Evolutionary conservation across 495 filamentous ascomycete species (phyloP).

Genomic region (Xylaria acuta): DNA sequence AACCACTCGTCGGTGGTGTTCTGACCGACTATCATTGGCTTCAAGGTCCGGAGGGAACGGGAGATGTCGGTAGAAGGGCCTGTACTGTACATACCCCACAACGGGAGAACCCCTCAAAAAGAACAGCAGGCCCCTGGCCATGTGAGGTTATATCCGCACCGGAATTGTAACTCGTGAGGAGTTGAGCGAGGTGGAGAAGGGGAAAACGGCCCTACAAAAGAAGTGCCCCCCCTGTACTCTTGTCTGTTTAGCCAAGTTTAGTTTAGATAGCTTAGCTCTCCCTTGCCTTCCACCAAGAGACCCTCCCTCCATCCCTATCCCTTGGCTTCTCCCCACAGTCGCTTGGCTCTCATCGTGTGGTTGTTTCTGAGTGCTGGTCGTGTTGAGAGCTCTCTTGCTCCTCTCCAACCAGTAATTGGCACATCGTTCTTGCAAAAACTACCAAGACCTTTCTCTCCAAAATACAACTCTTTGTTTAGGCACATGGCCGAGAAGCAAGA

Average conservation of each 20-base stretch:
- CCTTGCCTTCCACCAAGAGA: conserved; percentile 26
- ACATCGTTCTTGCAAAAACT: conserved; percentile 9
- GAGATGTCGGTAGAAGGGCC: conserved; percentile 32
- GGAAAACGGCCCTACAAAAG: conserved; percentile 29
- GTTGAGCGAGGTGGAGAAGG: conserved; percentile 29
- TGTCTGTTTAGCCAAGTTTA: conserved; percentile 29
- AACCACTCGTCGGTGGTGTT: conserved; percentile 25
- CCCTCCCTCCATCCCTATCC: conserved; percentile 20
- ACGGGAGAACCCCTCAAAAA: conserved; percentile 31
- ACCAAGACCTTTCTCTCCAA: conserved; percentile 21
- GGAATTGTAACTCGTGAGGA: conserved; percentile 26
- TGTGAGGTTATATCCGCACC: conserved; percentile 31
- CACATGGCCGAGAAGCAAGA: conserved; percentile 42
- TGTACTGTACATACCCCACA: conserved; percentile 29
- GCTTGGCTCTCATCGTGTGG: conserved; percentile 25
- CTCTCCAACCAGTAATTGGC: conserved; percentile 13
- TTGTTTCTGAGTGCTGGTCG: conserved; percentile 18
- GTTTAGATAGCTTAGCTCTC: conserved; percentile 31
- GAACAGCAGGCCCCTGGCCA: conserved; percentile 29
- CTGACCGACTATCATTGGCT: conserved; percentile 28
- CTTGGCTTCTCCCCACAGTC: conserved; percentile 26
- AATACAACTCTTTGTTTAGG: conserved; percentile 21
- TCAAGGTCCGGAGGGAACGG: conserved; percentile 27
- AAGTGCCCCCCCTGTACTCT: conserved; percentile 29
- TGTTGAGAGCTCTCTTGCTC: conserved; percentile 19